Evolutionary conservation across 2,329 filamentous ascomycete species (phyloP).

Genomic region (Aureobasidium sp.): DNA sequence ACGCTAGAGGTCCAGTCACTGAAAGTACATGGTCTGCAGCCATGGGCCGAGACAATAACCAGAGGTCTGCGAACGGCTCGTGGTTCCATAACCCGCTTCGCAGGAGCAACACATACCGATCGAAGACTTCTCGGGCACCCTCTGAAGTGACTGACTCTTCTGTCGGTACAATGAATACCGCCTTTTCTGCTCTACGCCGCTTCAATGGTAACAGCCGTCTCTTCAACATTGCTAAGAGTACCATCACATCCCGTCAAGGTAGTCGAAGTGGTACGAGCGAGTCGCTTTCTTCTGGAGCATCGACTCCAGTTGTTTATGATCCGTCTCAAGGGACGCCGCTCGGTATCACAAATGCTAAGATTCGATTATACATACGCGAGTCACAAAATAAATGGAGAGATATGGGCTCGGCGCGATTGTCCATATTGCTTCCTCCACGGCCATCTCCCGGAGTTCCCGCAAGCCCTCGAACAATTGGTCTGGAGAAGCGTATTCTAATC

Average conservation of each 20-base stretch:
- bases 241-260: slow-evolving; percentile 53
- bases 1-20: slow-evolving; percentile 57
- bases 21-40: slow-evolving; percentile 42
- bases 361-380: slow-evolving; percentile 77
- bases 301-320: slow-evolving; percentile 27
- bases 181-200: slow-evolving; percentile 69
- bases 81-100: slow-evolving; percentile 50
- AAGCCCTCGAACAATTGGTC: slow-evolving; percentile 38
- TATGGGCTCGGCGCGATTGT: slow-evolving; percentile 75
- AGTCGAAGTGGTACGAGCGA: slow-evolving; percentile 52
- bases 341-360: slow-evolving; percentile 73
- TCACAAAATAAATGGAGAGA: slow-evolving; percentile 78
- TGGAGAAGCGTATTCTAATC: slow-evolving; percentile 82
- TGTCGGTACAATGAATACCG: slow-evolving; percentile 67
- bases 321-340: slow-evolving; percentile 39
- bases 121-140: slow-evolving; percentile 45
- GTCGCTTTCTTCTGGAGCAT: slow-evolving; percentile 46
- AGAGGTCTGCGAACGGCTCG: slow-evolving; percentile 37
- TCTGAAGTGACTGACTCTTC: slow-evolving; percentile 64
- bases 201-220: slow-evolving; percentile 63
- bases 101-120: slow-evolving; percentile 48
- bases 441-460: slow-evolving; percentile 30
- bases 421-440: slow-evolving; percentile 67
- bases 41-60: slow-evolving; percentile 46
- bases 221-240: slow-evolving; percentile 79